phyloP scores from a whole-genome alignment of 2,329 filamentous ascomycete genomes.

The Paracamarosporium sp. region DNA sequence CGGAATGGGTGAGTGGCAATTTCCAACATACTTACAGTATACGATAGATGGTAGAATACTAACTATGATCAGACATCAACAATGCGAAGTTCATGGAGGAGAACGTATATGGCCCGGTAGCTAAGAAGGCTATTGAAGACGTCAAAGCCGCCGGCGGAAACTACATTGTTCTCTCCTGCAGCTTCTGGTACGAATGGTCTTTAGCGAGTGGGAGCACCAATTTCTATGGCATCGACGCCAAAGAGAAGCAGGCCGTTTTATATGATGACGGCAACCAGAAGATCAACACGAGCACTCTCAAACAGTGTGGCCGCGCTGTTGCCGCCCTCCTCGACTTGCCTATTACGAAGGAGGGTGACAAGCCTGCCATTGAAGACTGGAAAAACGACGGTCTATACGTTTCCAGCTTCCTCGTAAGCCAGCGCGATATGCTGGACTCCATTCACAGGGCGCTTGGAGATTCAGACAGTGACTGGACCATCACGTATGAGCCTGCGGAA shows the following conservation, averaged over 20 bases:
- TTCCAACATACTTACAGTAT: neutral
- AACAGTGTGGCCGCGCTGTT: conserved; percentile 61
- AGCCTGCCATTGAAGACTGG: conserved; percentile 48
- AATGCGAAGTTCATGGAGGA: conserved; percentile 15
- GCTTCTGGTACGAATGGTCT: conserved; percentile 42
- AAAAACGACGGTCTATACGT: conserved; percentile 60
- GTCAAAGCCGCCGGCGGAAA: conserved; percentile 31
- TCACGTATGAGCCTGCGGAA: conserved; percentile 55
- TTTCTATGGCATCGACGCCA: conserved; percentile 41
- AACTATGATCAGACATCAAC: conserved; percentile 14
- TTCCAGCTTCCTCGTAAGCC: conserved; percentile 64
- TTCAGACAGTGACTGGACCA: conserved; percentile 65
- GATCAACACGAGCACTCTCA: conserved; percentile 65
- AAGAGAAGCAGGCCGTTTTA: conserved; percentile 23
- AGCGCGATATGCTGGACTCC: conserved; percentile 68
- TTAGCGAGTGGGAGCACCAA: conserved; percentile 24
- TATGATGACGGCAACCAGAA: conserved; percentile 62
- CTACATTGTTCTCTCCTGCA: conserved; percentile 21
- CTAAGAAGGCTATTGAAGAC: conserved; percentile 12
- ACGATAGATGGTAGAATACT: neutral
- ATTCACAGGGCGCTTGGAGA: conserved; percentile 64
- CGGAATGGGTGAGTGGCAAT: conserved; percentile 18
- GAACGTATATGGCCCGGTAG: neutral
- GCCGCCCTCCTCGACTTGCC: conserved; percentile 53
- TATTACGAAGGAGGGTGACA: neutral